A percentile compares a stretch with the other conserved stretches of the same genome.
phyloP scores from a whole-genome alignment of 495 filamentous ascomycete species.

The Penicillium antarcticum region DNA sequence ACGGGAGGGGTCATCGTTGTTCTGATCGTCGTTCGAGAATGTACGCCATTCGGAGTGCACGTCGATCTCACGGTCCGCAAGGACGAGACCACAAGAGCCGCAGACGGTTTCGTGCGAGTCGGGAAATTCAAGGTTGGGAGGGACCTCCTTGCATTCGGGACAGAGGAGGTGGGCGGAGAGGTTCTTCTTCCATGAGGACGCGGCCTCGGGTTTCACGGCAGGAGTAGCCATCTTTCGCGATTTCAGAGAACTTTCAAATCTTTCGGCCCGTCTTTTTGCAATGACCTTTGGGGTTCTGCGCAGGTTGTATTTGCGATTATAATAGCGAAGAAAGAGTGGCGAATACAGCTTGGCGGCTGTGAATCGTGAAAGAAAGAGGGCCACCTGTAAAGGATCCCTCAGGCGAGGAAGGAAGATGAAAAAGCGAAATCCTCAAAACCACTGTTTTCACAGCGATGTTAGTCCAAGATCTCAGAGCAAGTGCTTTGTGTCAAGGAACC shows the following conservation, averaged over 20 bases:
- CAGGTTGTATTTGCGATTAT: conserved; percentile 45
- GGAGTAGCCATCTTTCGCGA: conserved; percentile 40
- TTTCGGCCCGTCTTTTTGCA: conserved; percentile 31
- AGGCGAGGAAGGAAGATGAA: background rate
- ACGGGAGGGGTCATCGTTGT: conserved; percentile 93
- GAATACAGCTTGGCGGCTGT: conserved; percentile 62
- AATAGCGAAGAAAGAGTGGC: conserved; percentile 56
- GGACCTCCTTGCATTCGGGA: conserved; percentile 83
- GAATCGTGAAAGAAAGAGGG: conserved; percentile 8
- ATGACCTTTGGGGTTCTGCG: conserved; percentile 38
- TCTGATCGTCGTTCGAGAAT: conserved; percentile 95
- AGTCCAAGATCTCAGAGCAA: conserved; percentile 1
- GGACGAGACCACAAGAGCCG: conserved; percentile 84
- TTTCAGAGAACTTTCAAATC: conserved; percentile 17
- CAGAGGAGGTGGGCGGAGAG: conserved; percentile 81
- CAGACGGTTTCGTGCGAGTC: conserved; percentile 91
- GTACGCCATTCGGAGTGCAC: conserved; percentile 98
- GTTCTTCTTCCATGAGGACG: conserved; percentile 63
- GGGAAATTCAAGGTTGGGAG: conserved; percentile 93
- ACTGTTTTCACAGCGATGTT: conserved; percentile 3
- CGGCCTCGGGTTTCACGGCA: conserved; percentile 20
- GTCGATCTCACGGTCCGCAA: conserved; percentile 87
- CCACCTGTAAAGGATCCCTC: conserved; percentile 2
- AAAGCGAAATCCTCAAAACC: conserved; percentile 2
- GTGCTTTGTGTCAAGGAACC: conserved; percentile 1